Base-by-base conservation (phyloP, 305 asterid species). In the Coffea humblotiana region DNA sequence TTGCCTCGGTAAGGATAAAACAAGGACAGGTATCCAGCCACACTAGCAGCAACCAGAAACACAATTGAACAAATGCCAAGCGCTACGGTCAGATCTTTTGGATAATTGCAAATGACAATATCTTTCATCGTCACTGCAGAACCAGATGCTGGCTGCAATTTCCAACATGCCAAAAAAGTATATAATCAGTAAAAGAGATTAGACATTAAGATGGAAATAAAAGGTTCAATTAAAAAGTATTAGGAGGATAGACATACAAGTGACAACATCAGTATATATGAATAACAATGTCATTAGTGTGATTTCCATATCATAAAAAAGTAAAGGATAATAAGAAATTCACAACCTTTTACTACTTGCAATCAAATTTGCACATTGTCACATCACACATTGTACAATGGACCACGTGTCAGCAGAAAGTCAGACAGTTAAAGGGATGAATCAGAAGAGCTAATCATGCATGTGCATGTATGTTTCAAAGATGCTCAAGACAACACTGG, bases 1-100 rank as follows among this genome's bases (percentile, higher is more conserved):
- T 92, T 91, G 45, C 96, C 96, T 80, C 84, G 85, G 91, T 94
- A 94, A 45, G 91, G 88, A 82, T 92, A 88, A 75, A 92, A 90
- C n/a, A 91, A 77, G 29, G 98, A 88, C 16, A 32, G 64, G 70
- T 79, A 84, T 25, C 97, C 97, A 69, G 89, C 91, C 23, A 81
- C 19, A 3, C 90, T 77, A 29, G 86, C 47, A 71, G 84, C 85
- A 61, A 80, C 74, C 69, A 92, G 98, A 84, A 94, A 91, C 8
- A 66, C 91, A 43, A 78, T 73, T 0, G 98, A 91, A 83, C 90
- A 43, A 78, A 81, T 88, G 16, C 98, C 98, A 80, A 92, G 83
- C 23, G 79, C 82, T 27, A 91, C 92, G 19, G 90, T 80, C 6
- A 89, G 94, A 82, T 90, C 95, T 1, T 88, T 81, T 19, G 94